These are phyloP conservation scores for Eremothecium coryli DNA, from an alignment of 1,139 yeast genomes.

Conservation along the genomic window DNA sequence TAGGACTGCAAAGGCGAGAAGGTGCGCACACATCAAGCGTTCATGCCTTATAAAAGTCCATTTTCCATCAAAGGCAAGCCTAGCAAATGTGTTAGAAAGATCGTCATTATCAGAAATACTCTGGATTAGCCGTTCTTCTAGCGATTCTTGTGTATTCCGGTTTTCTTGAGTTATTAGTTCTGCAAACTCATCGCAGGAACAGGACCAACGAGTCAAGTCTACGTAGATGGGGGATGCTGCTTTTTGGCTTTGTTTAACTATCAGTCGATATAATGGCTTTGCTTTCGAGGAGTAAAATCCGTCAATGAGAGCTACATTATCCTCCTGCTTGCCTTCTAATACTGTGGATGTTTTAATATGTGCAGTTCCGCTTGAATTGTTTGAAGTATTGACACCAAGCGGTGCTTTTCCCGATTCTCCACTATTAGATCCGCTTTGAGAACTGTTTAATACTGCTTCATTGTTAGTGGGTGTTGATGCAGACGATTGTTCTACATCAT, in stretches of 20 bases:
- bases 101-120: neutral
- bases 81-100: neutral
- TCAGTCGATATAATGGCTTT: constrained; percentile 16
- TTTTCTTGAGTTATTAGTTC: constrained; percentile 9
- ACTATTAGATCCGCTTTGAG: neutral
- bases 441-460: neutral
- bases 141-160: neutral
- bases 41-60: constrained; percentile 11
- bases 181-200: constrained; percentile 27
- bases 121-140: neutral
- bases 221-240: constrained; percentile 21
- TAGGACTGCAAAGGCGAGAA: constrained; percentile 27
- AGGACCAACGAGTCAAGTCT: constrained; percentile 26
- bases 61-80: neutral
- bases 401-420: neutral
- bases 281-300: constrained; percentile 11
- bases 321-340: neutral
- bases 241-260: constrained; percentile 18
- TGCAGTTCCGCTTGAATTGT: constrained; percentile 1
- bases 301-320: too few relatives aligned
- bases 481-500: neutral
- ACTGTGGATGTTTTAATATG: neutral
- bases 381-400: neutral
- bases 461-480: neutral
- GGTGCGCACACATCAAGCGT: constrained; percentile 27